Evolutionary conservation across 148 eudicot genomes (phyloP), one percentile per base, ranked within the genome.

Genomic region (Vaccinium myrtillus): DNA sequence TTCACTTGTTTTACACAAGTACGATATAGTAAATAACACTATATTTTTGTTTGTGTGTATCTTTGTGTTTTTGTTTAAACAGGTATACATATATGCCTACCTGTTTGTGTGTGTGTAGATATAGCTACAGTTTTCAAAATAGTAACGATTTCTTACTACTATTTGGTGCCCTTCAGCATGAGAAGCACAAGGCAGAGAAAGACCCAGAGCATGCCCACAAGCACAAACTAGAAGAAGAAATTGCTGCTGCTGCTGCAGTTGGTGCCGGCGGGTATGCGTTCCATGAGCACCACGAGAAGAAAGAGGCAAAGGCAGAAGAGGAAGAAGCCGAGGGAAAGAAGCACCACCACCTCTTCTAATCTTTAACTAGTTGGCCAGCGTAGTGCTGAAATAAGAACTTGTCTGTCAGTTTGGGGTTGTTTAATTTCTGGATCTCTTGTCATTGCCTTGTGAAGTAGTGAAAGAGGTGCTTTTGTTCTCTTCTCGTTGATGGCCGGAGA

Each of bases 261-360:
- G 93, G 90, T 9, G 77, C 93, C 0, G 92, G 92, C 48, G 95
- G 93, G 21, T 87, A 63, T 36, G 90, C 86, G 1, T 87, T 91
- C 83, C 93, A 91, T 30, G 93, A 92, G 88, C 92, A 88, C 69
- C 93, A 91, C 77, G 88, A 91, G 87, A 92, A 91, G 91, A 89
- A 92, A 81, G 92, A 91, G 78, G 89, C 91, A 4, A 88, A 89
- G 85, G 79, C 88, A 3, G 89, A 88, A 84, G 92, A 91, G 75
- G 88, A 89, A 8, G 89, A 89, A 83, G 81, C 87, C 0, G 88
- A 87, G 75, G 91, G 87, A 76, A 88, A 88, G 85, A 67, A 92
- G 50, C 88, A 90, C 81, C 92, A 87, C 86, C 88, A 86, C 87
- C 84, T 30, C 23, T 43, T 15, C 0, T 36, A 39, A 6, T 32